These are phyloP conservation scores for Phallus indusiatus DNA, from an alignment of 768 basidiomycete species.

Conservation along the genomic window DNA sequence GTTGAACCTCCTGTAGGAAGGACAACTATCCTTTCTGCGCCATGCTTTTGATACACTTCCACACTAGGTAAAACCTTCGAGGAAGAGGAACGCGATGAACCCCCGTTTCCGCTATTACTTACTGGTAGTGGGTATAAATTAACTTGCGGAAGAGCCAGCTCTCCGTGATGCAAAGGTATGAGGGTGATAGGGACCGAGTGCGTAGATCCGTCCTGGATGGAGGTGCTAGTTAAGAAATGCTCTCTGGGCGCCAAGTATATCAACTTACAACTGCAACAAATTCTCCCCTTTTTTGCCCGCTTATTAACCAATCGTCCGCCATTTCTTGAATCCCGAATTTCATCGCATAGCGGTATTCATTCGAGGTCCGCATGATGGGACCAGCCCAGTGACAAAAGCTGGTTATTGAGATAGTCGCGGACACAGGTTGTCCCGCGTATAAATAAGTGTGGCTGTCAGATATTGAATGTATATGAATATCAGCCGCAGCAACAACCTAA, in stretches of 20 bases:
- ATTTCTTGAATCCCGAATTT: conserved; percentile 78
- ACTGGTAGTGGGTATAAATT: conserved; percentile 50
- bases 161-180: conserved; percentile 81
- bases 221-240: not conserved
- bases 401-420: conserved; percentile 51
- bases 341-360: conserved; percentile 41
- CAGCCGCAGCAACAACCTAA: conserved; percentile 59
- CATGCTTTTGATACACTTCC: conserved; percentile 79
- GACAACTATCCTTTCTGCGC: conserved; percentile 72
- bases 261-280: conserved; percentile 59
- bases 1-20: conserved; percentile 75
- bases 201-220: conserved; percentile 47
- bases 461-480: conserved; percentile 38
- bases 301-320: conserved; percentile 80
- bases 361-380: conserved; percentile 20
- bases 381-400: conserved; percentile 74
- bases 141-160: conserved; percentile 68
- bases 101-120: conserved; percentile 41
- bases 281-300: conserved; percentile 80
- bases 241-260: not conserved
- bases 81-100: conserved; percentile 12
- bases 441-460: conserved; percentile 28
- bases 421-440: conserved; percentile 86
- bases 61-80: conserved; percentile 50
- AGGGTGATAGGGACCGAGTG: conserved; percentile 59